A percentile compares a stretch with the other conserved stretches of the same genome.
Conservation (phyloP, 2,329 filamentous ascomycete species). For the Chrysoporthe puriensis region DNA sequence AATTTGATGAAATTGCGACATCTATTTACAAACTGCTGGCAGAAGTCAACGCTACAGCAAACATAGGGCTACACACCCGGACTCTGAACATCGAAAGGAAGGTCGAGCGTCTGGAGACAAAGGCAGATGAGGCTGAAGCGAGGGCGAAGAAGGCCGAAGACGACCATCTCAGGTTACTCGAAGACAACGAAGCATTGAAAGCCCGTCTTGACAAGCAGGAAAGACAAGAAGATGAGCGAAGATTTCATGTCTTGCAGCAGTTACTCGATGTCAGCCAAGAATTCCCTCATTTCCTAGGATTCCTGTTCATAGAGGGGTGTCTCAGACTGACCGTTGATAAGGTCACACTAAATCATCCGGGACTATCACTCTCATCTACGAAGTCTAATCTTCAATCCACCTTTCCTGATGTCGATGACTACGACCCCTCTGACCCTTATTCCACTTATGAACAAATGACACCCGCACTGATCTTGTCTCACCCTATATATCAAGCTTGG, state of each 20-base stretch:
- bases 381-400: not conserved
- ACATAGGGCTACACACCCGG: slow-evolving; percentile 3
- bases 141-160: slow-evolving; percentile 5
- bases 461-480: not conserved
- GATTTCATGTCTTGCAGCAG: slow-evolving; percentile 5
- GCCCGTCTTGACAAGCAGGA: slow-evolving; percentile 4
- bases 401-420: slow-evolving; percentile 12
- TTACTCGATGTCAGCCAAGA: not conserved
- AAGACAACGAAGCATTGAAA: slow-evolving; percentile 1
- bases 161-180: not conserved
- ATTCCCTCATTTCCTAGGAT: not conserved
- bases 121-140: not conserved
- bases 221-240: not conserved
- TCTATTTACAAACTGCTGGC: slow-evolving; percentile 12
- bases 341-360: slow-evolving; percentile 1
- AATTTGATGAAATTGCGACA: slow-evolving; percentile 10
- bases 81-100: slow-evolving; percentile 3
- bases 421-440: not conserved
- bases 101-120: not conserved
- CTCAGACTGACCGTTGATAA: not conserved
- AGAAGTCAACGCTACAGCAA: slow-evolving; percentile 13
- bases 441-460: slow-evolving; percentile 11
- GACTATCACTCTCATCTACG: not conserved
- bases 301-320: not conserved
- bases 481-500: slow-evolving; percentile 5